Conservation (phyloP, 1,139 yeast genomes). For the Geotrichum phurueaensis region DNA sequence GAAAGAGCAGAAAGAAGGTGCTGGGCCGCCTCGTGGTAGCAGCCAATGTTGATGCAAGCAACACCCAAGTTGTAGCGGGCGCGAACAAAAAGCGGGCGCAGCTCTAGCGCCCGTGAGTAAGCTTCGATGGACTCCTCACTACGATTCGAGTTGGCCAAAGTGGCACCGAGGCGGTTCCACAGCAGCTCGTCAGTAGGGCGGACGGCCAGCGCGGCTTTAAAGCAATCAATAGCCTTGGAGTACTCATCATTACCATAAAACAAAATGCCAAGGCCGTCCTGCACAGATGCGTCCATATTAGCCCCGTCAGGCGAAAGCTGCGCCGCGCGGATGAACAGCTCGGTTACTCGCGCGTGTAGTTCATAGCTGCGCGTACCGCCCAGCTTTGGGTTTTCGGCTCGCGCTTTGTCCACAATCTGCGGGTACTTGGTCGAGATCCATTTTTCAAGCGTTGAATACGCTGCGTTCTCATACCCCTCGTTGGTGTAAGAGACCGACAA, state of each 20-base stretch:
- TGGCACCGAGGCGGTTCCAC: slow-evolving; percentile 95
- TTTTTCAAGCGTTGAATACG: slow-evolving; percentile 85
- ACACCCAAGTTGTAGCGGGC: slow-evolving; percentile 94
- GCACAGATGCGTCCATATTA: slow-evolving; percentile 88
- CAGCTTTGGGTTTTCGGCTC: slow-evolving; percentile 55
- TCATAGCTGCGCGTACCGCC: slow-evolving; percentile 68
- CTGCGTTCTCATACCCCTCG: slow-evolving; percentile 95
- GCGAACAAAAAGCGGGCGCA: slow-evolving; percentile 91
- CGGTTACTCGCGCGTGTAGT: slow-evolving; percentile 76
- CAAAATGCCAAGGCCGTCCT: slow-evolving; percentile 85
- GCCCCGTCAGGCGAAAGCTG: slow-evolving; percentile 78
- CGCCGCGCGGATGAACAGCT: slow-evolving; percentile 75
- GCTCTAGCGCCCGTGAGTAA: slow-evolving; percentile 75
- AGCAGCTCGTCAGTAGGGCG: slow-evolving; percentile 83
- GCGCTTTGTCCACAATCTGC: slow-evolving; percentile 55
- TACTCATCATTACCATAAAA: slow-evolving; percentile 92
- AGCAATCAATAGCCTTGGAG: slow-evolving; percentile 89
- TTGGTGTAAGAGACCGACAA: slow-evolving; percentile 90
- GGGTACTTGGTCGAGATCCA: slow-evolving; percentile 95
- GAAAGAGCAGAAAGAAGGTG: slow-evolving; percentile 83
- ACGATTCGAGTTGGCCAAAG: slow-evolving; percentile 84
- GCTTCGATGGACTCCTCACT: slow-evolving; percentile 96
- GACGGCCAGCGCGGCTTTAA: slow-evolving; percentile 77
- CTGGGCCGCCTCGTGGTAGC: slow-evolving; percentile 93
- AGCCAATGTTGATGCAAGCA: slow-evolving; percentile 90